Conservation (phyloP, 331 rosid species). For the Acacia pycnantha region DNA sequence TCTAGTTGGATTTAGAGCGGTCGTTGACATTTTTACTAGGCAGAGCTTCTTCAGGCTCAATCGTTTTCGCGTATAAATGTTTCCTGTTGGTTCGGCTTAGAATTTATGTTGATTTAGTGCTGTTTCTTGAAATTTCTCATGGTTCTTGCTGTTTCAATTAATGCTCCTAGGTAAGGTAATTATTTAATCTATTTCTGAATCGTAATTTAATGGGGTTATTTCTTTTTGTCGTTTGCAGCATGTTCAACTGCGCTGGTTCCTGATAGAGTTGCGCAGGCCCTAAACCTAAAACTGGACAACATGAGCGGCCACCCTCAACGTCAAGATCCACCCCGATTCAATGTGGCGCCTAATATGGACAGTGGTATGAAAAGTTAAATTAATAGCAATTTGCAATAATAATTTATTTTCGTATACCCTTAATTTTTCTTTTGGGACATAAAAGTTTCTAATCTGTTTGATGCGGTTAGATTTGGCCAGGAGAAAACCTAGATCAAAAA, state of each 20-base stretch:
- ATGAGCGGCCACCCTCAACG: slow-evolving; percentile 43
- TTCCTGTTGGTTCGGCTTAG: background rate
- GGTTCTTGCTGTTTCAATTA: background rate
- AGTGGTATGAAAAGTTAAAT: slow-evolving; percentile 39
- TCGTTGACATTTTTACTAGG: slow-evolving; percentile 5
- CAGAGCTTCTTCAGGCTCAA: background rate
- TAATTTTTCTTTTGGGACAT: too few relatives aligned
- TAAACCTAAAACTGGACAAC: slow-evolving; percentile 70
- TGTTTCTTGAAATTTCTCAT: background rate
- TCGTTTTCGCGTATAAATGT: slow-evolving; percentile 16
- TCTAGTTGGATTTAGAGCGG: slow-evolving; percentile 1
- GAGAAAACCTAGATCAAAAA: too few relatives aligned
- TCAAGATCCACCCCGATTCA: slow-evolving; percentile 42
- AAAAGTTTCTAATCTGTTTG: too few relatives aligned
- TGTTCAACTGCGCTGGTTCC: slow-evolving; percentile 73
- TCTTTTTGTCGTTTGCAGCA: slow-evolving; percentile 36
- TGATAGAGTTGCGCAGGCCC: slow-evolving; percentile 75
- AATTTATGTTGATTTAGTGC: background rate
- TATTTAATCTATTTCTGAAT: background rate
- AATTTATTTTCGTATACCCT: background rate
- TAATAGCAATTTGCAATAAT: background rate
- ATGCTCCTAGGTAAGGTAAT: background rate
- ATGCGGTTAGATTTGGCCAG: too few relatives aligned
- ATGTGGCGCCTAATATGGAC: slow-evolving; percentile 34
- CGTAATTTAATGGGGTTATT: background rate